Percentiles rank a stretch among this genome's conserved stretches.
These are phyloP conservation scores for Epipyxis sp. DNA, from an alignment of 108 stramenopile species.

Conservation along the genomic window DNA sequence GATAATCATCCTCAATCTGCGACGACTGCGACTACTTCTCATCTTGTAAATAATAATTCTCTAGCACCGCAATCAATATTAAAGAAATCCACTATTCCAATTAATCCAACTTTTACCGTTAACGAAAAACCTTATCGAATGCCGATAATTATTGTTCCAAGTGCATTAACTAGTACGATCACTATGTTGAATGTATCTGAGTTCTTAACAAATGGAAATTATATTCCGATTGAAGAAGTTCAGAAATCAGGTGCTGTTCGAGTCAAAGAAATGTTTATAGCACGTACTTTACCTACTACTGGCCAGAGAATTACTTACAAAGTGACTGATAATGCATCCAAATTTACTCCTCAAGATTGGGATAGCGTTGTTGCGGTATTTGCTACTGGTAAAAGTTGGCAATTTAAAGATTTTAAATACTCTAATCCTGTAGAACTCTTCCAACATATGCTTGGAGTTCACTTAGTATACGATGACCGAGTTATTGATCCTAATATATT, in stretches of 20 bases:
- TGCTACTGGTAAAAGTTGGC: slow-evolving; percentile 84
- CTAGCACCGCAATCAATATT: too few species aligned
- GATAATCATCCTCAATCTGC: background rate
- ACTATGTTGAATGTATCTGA: slow-evolving; percentile 80
- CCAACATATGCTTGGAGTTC: slow-evolving; percentile 45
- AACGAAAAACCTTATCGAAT: background rate
- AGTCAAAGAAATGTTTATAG: slow-evolving; percentile 21
- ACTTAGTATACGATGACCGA: slow-evolving; percentile 48
- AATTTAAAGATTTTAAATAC: slow-evolving; percentile 89
- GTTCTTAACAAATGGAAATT: slow-evolving; percentile 75
- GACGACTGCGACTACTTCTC: background rate
- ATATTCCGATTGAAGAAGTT: slow-evolving; percentile 56
- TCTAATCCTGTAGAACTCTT: slow-evolving; percentile 45
- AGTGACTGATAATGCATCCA: slow-evolving; percentile 79
- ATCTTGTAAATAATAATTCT: background rate
- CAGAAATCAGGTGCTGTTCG: slow-evolving; percentile 33
- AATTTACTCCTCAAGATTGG: slow-evolving; percentile 69
- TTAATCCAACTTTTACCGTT: too few species aligned
- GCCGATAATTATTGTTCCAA: slow-evolving; percentile 83
- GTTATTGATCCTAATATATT: slow-evolving; percentile 17
- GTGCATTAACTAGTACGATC: slow-evolving; percentile 77
- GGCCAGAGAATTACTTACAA: slow-evolving; percentile 69
- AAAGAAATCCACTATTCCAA: too few species aligned
- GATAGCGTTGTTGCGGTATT: slow-evolving; percentile 85
- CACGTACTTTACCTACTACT: slow-evolving; percentile 34